These are phyloP conservation scores for Pythium volutum DNA, from an alignment of 352 stramenopile species.

Conservation along the genomic window DNA sequence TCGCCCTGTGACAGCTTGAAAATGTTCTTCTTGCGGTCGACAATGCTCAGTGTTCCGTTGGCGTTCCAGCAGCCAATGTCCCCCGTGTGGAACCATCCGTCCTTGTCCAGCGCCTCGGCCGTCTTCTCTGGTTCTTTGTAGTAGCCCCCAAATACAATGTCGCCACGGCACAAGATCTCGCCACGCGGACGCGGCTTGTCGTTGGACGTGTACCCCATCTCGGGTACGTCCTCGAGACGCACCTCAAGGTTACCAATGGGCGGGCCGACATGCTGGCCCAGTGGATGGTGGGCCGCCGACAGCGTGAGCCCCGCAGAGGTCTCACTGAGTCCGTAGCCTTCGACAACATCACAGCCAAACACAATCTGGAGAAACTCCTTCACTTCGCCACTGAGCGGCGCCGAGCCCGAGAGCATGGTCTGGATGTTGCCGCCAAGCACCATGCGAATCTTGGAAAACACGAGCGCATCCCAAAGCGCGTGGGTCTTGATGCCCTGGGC, in stretches of 20 bases:
- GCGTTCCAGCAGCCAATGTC: conserved; percentile 95
- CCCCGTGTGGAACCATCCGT: conserved; percentile 96
- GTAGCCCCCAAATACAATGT: conserved; percentile 90
- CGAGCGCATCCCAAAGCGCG: conserved; percentile 90
- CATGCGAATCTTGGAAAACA: conserved; percentile 94
- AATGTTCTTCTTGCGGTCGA: conserved; percentile 93
- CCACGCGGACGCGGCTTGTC: conserved; percentile 66
- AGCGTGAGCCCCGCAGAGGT: conserved; percentile 37
- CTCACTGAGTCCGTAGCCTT: conserved; percentile 96
- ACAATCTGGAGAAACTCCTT: conserved; percentile 94
- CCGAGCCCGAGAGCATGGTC: conserved; percentile 92
- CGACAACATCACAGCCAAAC: conserved; percentile 87
- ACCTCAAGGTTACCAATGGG: conserved; percentile 86
- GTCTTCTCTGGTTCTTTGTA: conserved; percentile 94
- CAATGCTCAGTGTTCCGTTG: conserved; percentile 87
- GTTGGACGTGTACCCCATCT: conserved; percentile 93
- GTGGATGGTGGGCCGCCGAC: conserved; percentile 28
- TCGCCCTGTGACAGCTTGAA: conserved; percentile 94
- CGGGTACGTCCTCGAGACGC: conserved; percentile 92
- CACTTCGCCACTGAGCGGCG: conserved; percentile 89
- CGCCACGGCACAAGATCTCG: conserved; percentile 79
- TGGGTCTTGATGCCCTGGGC: conserved; percentile 35
- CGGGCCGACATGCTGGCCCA: conserved; percentile 89
- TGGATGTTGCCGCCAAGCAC: conserved; percentile 87
- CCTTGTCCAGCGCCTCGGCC: conserved; percentile 82